A percentile compares a stretch with the other conserved stretches of the same genome.
phyloP scores from a whole-genome alignment of 2,329 filamentous ascomycete genomes.

The Cladosporium sp. region DNA sequence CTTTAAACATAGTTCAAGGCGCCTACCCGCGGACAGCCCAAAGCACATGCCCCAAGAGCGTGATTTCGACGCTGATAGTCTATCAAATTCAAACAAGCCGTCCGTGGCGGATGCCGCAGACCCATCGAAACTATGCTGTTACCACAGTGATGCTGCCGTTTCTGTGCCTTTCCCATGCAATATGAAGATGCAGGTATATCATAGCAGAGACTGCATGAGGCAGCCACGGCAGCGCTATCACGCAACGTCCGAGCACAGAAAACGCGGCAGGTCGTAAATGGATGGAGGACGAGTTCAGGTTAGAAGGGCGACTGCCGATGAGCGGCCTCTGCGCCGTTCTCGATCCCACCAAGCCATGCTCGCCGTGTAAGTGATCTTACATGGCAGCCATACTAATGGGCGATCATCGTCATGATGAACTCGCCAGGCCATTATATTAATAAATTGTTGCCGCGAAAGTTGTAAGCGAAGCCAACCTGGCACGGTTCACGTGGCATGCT shows the following conservation, averaged over 20 bases:
- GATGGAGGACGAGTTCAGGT: neutral
- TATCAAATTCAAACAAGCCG: neutral
- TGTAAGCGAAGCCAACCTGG: slow-evolving; percentile 16
- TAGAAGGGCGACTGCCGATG: neutral
- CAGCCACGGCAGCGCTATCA: neutral
- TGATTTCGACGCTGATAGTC: neutral
- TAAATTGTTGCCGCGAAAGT: slow-evolving; percentile 1
- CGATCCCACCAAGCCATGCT: neutral
- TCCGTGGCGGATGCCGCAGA: neutral
- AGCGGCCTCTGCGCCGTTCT: neutral
- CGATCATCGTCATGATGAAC: slow-evolving; percentile 2
- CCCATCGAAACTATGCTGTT: neutral
- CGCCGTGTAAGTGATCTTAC: neutral
- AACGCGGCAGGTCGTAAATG: neutral
- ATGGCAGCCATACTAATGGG: neutral
- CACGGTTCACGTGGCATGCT: slow-evolving; percentile 16
- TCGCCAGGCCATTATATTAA: too few relatives aligned
- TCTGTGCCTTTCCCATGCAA: neutral
- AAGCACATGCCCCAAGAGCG: neutral
- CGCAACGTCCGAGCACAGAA: neutral
- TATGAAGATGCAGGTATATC: neutral
- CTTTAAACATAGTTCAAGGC: too few relatives aligned
- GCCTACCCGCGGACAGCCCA: too few relatives aligned
- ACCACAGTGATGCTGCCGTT: neutral
- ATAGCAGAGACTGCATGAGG: neutral